Evolutionary conservation across 2,329 filamentous ascomycete species (phyloP).

Genomic region (Beauveria caledonica): DNA sequence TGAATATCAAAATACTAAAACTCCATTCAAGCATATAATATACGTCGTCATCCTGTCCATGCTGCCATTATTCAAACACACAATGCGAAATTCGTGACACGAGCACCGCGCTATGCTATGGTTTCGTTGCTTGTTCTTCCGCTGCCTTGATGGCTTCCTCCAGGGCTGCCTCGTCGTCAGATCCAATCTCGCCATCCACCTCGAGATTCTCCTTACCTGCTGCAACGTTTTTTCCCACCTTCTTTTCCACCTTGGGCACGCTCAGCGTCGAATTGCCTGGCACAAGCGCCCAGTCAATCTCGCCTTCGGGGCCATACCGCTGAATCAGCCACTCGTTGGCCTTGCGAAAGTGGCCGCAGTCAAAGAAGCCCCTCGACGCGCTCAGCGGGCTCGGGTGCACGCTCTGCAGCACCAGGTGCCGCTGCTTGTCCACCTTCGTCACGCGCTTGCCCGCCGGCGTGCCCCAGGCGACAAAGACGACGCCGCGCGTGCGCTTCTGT

Average conservation of each 20-base stretch:
- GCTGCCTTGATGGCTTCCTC: slow-evolving; percentile 27
- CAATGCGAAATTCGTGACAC: neutral
- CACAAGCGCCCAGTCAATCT: slow-evolving; percentile 74
- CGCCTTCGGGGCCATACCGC: slow-evolving; percentile 69
- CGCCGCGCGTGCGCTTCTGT: slow-evolving; percentile 65
- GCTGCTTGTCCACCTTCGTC: slow-evolving; percentile 59
- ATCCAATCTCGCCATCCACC: slow-evolving; percentile 21
- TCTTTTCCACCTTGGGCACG: slow-evolving; percentile 19
- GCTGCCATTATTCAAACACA: neutral
- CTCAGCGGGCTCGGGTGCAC: slow-evolving; percentile 93
- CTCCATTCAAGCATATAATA: neutral
- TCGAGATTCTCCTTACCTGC: slow-evolving; percentile 10
- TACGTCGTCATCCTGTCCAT: neutral
- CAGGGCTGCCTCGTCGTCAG: slow-evolving; percentile 30
- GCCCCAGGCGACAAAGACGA: slow-evolving; percentile 95
- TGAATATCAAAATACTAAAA: neutral
- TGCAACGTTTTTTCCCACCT: slow-evolving; percentile 12
- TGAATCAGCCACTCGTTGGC: slow-evolving; percentile 77
- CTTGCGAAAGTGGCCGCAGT: slow-evolving; percentile 72
- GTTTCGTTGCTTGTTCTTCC: slow-evolving; percentile 17
- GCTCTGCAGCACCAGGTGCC: slow-evolving; percentile 75
- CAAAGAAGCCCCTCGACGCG: slow-evolving; percentile 73
- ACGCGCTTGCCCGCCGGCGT: slow-evolving; percentile 75
- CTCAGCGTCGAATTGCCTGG: slow-evolving; percentile 26
- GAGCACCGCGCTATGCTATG: neutral